Evolutionary conservation across 2,329 filamentous ascomycete genomes (phyloP).

Genomic region (Elsinoe arachidis): DNA sequence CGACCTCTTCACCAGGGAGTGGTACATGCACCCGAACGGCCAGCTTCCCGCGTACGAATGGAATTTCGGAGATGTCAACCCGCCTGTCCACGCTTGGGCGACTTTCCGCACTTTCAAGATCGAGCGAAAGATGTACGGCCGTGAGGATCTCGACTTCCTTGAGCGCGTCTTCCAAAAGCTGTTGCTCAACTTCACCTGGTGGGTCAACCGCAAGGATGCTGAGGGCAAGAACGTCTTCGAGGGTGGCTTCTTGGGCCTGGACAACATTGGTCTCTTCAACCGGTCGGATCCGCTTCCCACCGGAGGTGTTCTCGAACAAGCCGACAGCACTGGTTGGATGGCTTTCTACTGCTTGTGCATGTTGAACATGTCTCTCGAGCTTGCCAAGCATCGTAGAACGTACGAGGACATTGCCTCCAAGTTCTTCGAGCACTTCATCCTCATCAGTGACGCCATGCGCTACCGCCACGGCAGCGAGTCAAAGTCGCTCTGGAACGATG

Average conservation of each 20-base stretch:
- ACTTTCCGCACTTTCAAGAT: constrained; percentile 97
- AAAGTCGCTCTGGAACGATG: constrained; percentile 88
- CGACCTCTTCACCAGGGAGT: constrained; percentile 89
- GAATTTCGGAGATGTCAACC: constrained; percentile 97
- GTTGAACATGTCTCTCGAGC: constrained; percentile 91
- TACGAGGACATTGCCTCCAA: constrained; percentile 97
- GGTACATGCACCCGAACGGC: constrained; percentile 98
- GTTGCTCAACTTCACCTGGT: constrained; percentile 96
- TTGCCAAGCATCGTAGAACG: constrained; percentile 87
- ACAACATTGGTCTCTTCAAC: constrained; percentile 98
- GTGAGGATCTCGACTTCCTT: constrained; percentile 88
- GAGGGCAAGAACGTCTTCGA: constrained; percentile 97
- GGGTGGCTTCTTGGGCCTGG: constrained; percentile 86
- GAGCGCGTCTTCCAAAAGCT: constrained; percentile 96
- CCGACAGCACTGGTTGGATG: constrained; percentile 98
- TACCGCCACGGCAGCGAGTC: constrained; percentile 59
- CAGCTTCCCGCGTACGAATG: constrained; percentile 90
- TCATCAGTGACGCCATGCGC: constrained; percentile 96
- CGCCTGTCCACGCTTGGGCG: constrained; percentile 92
- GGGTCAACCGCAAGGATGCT: constrained; percentile 92
- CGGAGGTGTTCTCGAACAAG: constrained; percentile 87
- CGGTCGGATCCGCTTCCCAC: constrained; percentile 90
- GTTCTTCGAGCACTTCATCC: constrained; percentile 97
- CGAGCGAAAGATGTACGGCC: constrained; percentile 91
- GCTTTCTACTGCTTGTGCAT: constrained; percentile 94